Evolutionary conservation across 1,284 basidiomycete genomes (phyloP).

Genomic region (Fomitopsis schrenkii): DNA sequence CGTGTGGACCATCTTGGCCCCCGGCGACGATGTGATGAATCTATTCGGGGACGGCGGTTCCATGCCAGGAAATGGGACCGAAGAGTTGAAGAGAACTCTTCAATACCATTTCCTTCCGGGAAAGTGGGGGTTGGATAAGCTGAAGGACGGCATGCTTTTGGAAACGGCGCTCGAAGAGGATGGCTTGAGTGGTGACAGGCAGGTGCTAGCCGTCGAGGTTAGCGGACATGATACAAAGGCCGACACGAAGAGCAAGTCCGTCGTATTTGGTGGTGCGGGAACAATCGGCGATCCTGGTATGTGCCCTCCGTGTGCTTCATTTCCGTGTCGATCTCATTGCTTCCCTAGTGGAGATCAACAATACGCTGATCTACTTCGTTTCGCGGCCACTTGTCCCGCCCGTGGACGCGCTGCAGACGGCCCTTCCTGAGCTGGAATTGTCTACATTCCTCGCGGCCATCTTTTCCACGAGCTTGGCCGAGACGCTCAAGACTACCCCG

Average conservation of each 20-base stretch:
- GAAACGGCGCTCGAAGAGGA: constrained; percentile 73
- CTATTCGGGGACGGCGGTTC: constrained; percentile 43
- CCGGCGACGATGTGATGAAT: constrained; percentile 80
- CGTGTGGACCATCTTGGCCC: constrained; percentile 83
- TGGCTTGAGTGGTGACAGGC: constrained; percentile 62
- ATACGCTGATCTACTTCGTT: constrained; percentile 87
- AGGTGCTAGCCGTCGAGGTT: constrained; percentile 75
- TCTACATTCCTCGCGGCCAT: constrained; percentile 90
- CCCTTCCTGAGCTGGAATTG: constrained; percentile 78
- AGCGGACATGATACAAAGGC: constrained; percentile 42
- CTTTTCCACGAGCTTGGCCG: constrained; percentile 80
- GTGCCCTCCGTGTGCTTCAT: constrained; percentile 22
- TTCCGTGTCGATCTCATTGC: constrained; percentile 7
- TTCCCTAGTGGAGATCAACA: constrained; percentile 62
- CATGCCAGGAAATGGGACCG: constrained; percentile 61
- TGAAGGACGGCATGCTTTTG: constrained; percentile 72
- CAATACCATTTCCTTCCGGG: constrained; percentile 89
- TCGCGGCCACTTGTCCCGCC: constrained; percentile 84
- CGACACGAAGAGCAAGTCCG: constrained; percentile 34
- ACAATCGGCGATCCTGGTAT: constrained; percentile 75
- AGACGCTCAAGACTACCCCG: constrained; percentile 62
- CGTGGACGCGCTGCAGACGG: constrained; percentile 75
- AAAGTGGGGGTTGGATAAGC: constrained; percentile 62
- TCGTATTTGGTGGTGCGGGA: constrained; percentile 84
- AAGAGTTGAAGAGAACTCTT: constrained; percentile 62